phyloP scores from a whole-genome alignment of 352 stramenopile genomes.

The Plasmopara viticola region DNA sequence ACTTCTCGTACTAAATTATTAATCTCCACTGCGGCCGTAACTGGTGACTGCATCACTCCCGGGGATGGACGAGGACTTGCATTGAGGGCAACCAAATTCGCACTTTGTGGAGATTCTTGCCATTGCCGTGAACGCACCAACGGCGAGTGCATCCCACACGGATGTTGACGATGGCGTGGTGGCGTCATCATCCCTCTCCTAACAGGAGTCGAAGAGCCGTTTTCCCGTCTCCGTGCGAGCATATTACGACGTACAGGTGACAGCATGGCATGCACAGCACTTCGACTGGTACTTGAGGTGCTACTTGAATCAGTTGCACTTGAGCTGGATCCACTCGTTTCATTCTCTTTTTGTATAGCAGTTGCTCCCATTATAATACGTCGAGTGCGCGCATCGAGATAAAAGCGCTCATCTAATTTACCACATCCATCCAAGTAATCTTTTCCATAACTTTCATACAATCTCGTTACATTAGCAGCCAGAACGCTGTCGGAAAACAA shows the following conservation, averaged over 20 bases:
- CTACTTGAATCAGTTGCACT: constrained; percentile 15
- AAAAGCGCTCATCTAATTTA: constrained; percentile 58
- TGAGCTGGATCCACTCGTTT: background rate
- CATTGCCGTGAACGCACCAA: constrained; percentile 58
- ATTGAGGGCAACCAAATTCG: constrained; percentile 9
- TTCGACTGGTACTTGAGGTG: constrained; percentile 9
- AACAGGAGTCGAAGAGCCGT: constrained; percentile 3
- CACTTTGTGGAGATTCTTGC: constrained; percentile 40
- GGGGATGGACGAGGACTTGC: constrained; percentile 38
- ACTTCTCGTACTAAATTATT: constrained; percentile 78
- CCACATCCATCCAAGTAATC: constrained; percentile 43
- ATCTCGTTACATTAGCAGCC: constrained; percentile 29
- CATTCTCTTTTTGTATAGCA: constrained; percentile 11
- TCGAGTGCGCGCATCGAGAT: constrained; percentile 28
- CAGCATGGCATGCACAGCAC: constrained; percentile 19
- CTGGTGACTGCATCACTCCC: constrained; percentile 51
- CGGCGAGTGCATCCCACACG: constrained; percentile 19
- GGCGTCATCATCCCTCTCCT: constrained; percentile 31
- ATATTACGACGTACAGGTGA: constrained; percentile 35
- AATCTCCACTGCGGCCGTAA: constrained; percentile 75
- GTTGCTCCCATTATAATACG: constrained; percentile 30
- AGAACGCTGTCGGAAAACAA: constrained; percentile 36
- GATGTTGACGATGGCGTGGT: constrained; percentile 26
- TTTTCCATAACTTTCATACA: constrained; percentile 35
- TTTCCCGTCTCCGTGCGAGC: constrained; percentile 30